phyloP scores from a whole-genome alignment of 768 basidiomycete genomes.

The Leucocoprinus sp. region DNA sequence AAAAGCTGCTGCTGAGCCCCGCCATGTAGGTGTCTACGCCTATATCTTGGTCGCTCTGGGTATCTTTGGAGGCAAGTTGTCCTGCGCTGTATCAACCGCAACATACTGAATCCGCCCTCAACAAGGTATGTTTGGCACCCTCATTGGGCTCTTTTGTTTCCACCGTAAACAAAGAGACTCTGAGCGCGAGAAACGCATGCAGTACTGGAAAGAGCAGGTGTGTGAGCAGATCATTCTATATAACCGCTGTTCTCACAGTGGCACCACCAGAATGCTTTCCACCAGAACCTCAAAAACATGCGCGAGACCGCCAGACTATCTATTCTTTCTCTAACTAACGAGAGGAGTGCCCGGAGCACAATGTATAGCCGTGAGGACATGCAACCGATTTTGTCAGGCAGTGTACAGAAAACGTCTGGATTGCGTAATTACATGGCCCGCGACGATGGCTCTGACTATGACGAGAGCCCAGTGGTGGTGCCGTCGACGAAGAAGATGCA shows the following conservation, averaged over 20 bases:
- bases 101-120: neutral
- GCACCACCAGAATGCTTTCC: constrained; percentile 56
- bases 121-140: constrained; percentile 67
- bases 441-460: constrained; percentile 39
- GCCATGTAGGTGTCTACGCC: constrained; percentile 58
- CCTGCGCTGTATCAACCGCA: neutral
- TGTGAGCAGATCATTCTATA: constrained; percentile 1
- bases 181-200: constrained; percentile 76
- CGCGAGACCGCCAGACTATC: constrained; percentile 65
- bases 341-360: constrained; percentile 39
- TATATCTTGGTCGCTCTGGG: constrained; percentile 65
- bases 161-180: constrained; percentile 65
- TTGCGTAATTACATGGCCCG: constrained; percentile 46
- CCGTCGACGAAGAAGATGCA: constrained; percentile 24
- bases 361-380: constrained; percentile 46
- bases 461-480: constrained; percentile 35
- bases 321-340: constrained; percentile 46
- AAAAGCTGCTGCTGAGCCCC: constrained; percentile 45
- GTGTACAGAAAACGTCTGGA: constrained; percentile 44
- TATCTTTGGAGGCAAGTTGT: constrained; percentile 59
- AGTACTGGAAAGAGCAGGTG: constrained; percentile 88
- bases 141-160: constrained; percentile 58
- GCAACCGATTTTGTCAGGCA: constrained; percentile 43
- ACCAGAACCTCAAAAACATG: constrained; percentile 75
- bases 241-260: constrained; percentile 1